Conservation (phyloP, 148 eudicot species). For the Diospyros lotus region DNA sequence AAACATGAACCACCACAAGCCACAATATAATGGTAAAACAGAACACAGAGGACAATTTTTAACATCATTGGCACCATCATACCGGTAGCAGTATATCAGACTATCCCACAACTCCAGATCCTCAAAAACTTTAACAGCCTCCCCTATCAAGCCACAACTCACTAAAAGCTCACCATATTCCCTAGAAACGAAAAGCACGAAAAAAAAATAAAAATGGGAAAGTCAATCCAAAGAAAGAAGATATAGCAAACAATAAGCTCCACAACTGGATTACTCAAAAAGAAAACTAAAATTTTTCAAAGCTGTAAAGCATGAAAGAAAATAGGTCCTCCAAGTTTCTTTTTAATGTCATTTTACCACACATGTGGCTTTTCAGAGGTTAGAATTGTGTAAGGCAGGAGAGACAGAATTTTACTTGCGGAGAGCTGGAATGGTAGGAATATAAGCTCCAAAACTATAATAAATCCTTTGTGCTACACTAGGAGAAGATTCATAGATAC, state of each 20-base stretch:
- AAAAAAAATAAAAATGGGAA: not conserved
- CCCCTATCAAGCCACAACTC: constrained; percentile 81
- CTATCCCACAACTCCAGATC: constrained; percentile 97
- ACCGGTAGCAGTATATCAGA: constrained; percentile 82
- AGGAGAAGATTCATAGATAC: constrained; percentile 49
- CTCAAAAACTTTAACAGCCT: constrained; percentile 82
- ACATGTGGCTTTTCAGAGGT: too few relatives aligned
- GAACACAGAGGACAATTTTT: not conserved
- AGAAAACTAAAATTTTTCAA: not conserved
- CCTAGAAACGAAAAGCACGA: constrained; percentile 28
- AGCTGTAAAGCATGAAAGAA: not conserved
- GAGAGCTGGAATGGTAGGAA: constrained; percentile 73
- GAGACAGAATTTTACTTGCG: constrained; percentile 41
- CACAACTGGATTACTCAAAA: too few relatives aligned
- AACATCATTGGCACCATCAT: constrained; percentile 9
- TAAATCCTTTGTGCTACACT: constrained; percentile 55
- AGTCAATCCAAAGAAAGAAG: not conserved
- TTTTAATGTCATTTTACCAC: too few relatives aligned
- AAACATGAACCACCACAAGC: constrained; percentile 1
- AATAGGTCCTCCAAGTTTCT: not conserved
- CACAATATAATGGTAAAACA: not conserved
- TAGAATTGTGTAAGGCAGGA: too few relatives aligned
- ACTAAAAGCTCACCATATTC: constrained; percentile 86
- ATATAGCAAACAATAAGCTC: not conserved
- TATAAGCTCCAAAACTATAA: constrained; percentile 62